A percentile compares a stretch with the other conserved stretches of the same genome.
Evolutionary conservation across 176 grass and related monocot species (phyloP).

Genomic region (Eleusine coracana): DNA sequence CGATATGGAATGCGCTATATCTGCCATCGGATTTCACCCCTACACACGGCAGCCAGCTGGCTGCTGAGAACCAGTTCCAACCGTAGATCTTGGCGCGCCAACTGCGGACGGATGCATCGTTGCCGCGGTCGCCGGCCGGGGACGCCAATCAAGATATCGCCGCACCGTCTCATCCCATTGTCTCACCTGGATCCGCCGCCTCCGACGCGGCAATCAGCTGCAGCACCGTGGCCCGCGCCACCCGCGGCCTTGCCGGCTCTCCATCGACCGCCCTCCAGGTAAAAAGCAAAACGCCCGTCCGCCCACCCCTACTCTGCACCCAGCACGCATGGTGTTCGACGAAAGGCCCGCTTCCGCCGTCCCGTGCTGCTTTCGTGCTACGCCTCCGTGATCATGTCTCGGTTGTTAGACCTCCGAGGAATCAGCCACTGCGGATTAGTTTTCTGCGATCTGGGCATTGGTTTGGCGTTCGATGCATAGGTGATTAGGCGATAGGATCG

Average conservation of each 20-base stretch:
- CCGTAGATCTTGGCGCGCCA: not conserved
- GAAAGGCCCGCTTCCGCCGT: not conserved
- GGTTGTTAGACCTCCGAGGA: not conserved
- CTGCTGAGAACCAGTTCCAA: not conserved
- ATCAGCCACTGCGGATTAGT: not conserved
- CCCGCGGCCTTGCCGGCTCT: not conserved
- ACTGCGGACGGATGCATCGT: not conserved
- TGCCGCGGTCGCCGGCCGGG: not conserved
- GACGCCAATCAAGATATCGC: not conserved
- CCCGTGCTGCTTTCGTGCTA: not conserved
- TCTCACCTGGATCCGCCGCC: slow-evolving; percentile 1
- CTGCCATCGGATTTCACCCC: too few species aligned
- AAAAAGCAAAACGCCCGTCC: not conserved
- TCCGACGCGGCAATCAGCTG: not conserved
- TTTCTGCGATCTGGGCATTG: not conserved
- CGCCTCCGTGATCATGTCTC: not conserved
- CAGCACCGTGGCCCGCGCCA: not conserved
- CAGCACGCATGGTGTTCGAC: slow-evolving; percentile 1
- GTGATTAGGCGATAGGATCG: not conserved
- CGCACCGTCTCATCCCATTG: not conserved
- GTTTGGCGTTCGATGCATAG: too few species aligned
- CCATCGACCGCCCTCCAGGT: not conserved
- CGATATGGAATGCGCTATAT: too few species aligned
- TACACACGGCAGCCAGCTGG: too few species aligned
- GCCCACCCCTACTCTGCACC: not conserved